Evolutionary conservation across 768 basidiomycete genomes (phyloP), one percentile per base, ranked within the genome.

Genomic region (Rhodotorula toruloides): DNA sequence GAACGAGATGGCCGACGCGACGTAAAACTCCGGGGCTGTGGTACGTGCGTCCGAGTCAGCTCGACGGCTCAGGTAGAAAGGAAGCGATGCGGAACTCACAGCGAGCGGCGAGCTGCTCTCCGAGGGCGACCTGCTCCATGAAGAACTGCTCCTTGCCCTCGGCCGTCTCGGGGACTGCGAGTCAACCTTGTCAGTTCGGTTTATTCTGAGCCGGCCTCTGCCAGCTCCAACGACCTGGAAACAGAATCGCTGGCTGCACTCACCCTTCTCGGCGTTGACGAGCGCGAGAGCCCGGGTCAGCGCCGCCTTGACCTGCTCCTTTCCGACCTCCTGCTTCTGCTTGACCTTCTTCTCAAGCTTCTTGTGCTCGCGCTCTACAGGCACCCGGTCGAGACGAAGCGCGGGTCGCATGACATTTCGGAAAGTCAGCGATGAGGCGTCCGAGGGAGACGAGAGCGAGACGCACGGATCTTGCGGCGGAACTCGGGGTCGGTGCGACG

Each of bases 61-160:
- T n/a, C 0, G 34, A 16, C 21, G 25, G 42, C 2, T 25, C 19
- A 48, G n/a, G 55, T 27, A 22, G 46, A 19, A 17, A 34, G 31
- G 13, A 34, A 53, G 48, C 48, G 57, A 29, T 16, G 9, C 16
- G 32, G 19, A 8, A 25, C 82, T 63, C 67, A 89, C 93, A 92
- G 80, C 85, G 83, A 8, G 82, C 76, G 63, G 86, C 84, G 36
- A 97, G 81, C 71, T 86, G 84, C 81, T 99, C 96, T 68, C 91
- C 96, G 76, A 87, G 82, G 58, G 84, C 84, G 34, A 98, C 88
- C 75, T 92, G 89, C 46, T 83, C 80, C 88, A 93, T 90, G 79
- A 98, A 99, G 78, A 90, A 97, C 50, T 80, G 77, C 79, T 99
- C 94, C 77, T 85, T 87, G 73, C 86, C 86, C 68, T 89, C 86